Base-by-base conservation (phyloP, 1,139 yeast species). In the Hanseniaspora uvarum region DNA sequence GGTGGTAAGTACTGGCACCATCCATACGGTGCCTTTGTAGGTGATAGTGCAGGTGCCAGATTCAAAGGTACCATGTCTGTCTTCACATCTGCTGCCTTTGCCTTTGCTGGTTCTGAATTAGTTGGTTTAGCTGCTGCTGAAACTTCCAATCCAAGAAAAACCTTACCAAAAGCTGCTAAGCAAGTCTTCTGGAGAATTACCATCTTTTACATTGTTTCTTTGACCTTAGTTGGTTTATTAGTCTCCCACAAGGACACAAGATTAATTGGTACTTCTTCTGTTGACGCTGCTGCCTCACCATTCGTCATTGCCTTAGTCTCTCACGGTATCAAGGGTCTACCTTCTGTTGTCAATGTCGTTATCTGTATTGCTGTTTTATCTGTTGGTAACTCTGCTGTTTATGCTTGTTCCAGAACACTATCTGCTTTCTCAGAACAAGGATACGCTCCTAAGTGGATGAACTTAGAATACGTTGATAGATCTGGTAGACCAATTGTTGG, bases 61-160 rank as follows among this genome's bases (percentile, higher is more conserved):
- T 76, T 77, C 62, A 76, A 77, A 59, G 83, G 83, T 47, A 72
- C 74, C 45, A 70, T 72, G 52, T 64, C 76, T 0, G 78, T 74
- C 14, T 74, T 75, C 55, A 74, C 74, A 48, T 72, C 76, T 21
- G 80, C 81, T 16, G 80, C 80, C 0, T 78, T 77, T 63, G 75
- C 80, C 69, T 75, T 71, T 61, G 74, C 76, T 48, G 83, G 83
- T 54, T 78, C 86, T 55, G 95, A 86, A 69, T 71, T 84, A 63
- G 83, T 84, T 58, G 95, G 94, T 59, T 72, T 88, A 59, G 94
- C 95, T 30, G 86, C 94, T 54, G 87, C 94, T 16, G 96, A 88
- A 71, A 79, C 95, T 39, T 74, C 72, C 51, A 82, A 86, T 68
- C 95, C 96, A 58, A 75, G 84, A 64, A 76, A 74, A 62, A 67